Conservation (phyloP, 2,329 filamentous ascomycete species). For the Periconia sp. region DNA sequence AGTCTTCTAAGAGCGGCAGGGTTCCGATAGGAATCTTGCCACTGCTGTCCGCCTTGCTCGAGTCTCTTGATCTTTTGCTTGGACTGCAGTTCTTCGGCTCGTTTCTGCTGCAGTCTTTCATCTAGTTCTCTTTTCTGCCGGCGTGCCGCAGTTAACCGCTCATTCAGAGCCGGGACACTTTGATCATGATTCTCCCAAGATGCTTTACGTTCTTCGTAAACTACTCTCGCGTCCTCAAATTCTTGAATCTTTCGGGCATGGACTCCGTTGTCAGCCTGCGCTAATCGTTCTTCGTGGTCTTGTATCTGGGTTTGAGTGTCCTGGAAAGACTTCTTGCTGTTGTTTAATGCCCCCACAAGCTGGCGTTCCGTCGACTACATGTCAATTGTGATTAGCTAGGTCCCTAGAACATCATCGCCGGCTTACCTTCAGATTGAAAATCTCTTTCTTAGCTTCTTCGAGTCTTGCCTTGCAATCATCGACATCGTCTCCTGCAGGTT, state of each 20-base stretch:
- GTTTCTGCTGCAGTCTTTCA: constrained; percentile 35
- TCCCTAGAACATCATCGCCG: no score
- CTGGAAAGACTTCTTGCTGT: constrained; percentile 53
- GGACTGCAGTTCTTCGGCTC: constrained; percentile 60
- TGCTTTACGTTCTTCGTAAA: constrained; percentile 53
- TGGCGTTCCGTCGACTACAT: constrained; percentile 67
- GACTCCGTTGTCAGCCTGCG: constrained; percentile 69
- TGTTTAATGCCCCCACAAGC: constrained; percentile 65
- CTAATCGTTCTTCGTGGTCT: constrained; percentile 66
- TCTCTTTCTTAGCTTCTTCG: constrained; percentile 59
- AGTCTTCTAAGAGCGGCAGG: constrained; percentile 64
- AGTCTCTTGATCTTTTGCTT: constrained; percentile 61
- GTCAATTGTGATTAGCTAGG: no score
- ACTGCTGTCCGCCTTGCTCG: constrained; percentile 61
- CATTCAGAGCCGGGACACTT: constrained; percentile 42
- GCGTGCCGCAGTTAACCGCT: constrained; percentile 42
- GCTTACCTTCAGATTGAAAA: constrained; percentile 54
- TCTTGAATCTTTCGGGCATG: constrained; percentile 67
- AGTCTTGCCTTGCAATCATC: constrained; percentile 59
- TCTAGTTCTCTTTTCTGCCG: constrained; percentile 21
- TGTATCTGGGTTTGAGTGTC: constrained; percentile 54
- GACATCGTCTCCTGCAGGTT: constrained; percentile 55
- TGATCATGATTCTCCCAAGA: constrained; percentile 51
- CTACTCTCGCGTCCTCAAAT: constrained; percentile 63
- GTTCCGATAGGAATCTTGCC: constrained; percentile 68